These are phyloP conservation scores for Canavalia ensiformis DNA, from an alignment of 306 rosid genomes.

Conservation along the genomic window DNA sequence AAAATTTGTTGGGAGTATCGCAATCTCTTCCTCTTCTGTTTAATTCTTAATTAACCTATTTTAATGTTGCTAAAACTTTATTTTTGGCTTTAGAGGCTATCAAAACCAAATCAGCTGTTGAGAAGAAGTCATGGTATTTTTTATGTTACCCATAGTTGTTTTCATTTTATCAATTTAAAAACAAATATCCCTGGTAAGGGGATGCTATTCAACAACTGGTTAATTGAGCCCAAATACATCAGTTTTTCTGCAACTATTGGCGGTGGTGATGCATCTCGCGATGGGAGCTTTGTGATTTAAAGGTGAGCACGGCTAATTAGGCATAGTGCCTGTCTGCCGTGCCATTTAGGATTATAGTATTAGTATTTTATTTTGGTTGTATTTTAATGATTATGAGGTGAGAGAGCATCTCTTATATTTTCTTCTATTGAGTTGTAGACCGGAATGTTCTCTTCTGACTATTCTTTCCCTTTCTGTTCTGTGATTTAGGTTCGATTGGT, in stretches of 20 bases:
- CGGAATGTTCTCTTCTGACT: constrained; percentile 48
- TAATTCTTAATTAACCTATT: constrained; percentile 61
- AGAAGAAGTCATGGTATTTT: constrained; percentile 81
- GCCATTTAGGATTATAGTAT: constrained; percentile 86
- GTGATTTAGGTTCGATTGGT: constrained; percentile 82
- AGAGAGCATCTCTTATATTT: constrained; percentile 41
- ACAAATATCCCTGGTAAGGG: constrained; percentile 97
- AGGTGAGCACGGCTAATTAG: constrained; percentile 99
- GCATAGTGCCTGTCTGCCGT: constrained; percentile 99
- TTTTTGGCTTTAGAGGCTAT: constrained; percentile 75
- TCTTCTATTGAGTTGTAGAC: constrained; percentile 44
- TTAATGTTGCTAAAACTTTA: constrained; percentile 76
- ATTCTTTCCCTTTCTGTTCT: constrained; percentile 37
- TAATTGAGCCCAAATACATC: constrained; percentile 90
- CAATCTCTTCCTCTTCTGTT: constrained; percentile 72
- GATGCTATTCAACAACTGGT: constrained; percentile 86
- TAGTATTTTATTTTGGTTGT: constrained; percentile 44
- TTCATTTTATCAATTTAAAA: constrained; percentile 54
- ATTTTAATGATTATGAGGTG: constrained; percentile 41
- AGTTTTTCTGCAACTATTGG: constrained; percentile 92
- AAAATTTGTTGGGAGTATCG: constrained; percentile 83
- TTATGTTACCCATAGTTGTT: constrained; percentile 60
- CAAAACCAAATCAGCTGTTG: constrained; percentile 73
- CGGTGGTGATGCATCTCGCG: constrained; percentile 98
- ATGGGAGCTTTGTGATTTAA: constrained; percentile 87